phyloP scores from a whole-genome alignment of 192 early-diverging fungal genomes.

The Chytriomyces sp. region DNA sequence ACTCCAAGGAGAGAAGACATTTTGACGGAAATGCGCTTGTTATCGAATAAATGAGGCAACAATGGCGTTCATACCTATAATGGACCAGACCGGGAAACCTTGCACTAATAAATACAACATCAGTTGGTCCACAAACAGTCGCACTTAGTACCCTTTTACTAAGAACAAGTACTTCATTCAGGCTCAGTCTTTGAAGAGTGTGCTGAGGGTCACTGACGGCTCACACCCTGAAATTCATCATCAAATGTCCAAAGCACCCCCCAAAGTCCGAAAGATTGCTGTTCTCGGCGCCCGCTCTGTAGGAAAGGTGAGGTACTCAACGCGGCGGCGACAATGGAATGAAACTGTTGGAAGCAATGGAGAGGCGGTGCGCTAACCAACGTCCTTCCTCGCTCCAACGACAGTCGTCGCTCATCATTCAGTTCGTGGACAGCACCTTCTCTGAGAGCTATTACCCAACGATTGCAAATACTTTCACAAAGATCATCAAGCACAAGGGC shows the following conservation, averaged over 20 bases:
- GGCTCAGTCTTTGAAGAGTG: too few relatives aligned
- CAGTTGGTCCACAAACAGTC: too few relatives aligned
- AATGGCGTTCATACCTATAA: too few relatives aligned
- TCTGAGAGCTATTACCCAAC: slow-evolving; percentile 94
- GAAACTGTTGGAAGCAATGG: neutral
- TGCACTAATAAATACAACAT: too few relatives aligned
- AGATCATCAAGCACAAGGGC: slow-evolving; percentile 75
- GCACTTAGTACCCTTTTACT: too few relatives aligned
- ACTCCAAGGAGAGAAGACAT: too few relatives aligned
- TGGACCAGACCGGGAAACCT: too few relatives aligned
- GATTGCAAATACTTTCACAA: slow-evolving; percentile 89
- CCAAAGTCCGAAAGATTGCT: slow-evolving; percentile 78
- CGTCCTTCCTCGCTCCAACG: slow-evolving; percentile 40
- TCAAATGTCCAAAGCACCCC: slow-evolving; percentile 27
- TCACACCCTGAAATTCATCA: too few relatives aligned
- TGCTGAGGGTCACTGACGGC: too few relatives aligned
- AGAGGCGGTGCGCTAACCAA: neutral
- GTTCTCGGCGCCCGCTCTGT: slow-evolving; percentile 80
- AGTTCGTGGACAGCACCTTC: slow-evolving; percentile 92
- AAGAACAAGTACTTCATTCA: too few relatives aligned
- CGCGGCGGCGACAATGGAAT: neutral
- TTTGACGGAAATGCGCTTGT: too few relatives aligned
- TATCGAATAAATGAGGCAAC: too few relatives aligned
- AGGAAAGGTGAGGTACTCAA: slow-evolving; percentile 62
- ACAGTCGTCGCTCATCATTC: slow-evolving; percentile 88